These are phyloP conservation scores for Erucastrum elatum DNA, from an alignment of 345 rosid species.

Conservation along the genomic window DNA sequence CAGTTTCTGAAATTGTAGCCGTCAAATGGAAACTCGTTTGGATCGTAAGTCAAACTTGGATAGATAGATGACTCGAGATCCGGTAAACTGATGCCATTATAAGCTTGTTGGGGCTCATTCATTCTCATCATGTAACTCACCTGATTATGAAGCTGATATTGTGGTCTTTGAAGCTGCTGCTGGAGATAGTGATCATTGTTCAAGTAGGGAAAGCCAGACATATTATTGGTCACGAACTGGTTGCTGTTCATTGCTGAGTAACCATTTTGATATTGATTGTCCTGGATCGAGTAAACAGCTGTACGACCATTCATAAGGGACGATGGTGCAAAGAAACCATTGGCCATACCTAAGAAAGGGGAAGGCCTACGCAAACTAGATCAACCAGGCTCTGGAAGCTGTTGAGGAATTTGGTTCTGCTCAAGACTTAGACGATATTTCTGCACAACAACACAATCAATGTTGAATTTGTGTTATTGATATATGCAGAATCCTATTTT, in stretches of 20 bases:
- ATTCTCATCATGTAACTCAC: background rate
- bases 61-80: background rate
- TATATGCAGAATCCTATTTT: background rate
- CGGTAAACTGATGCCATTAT: background rate
- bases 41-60: slow-evolving; percentile 8
- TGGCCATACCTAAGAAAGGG: background rate
- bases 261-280: slow-evolving; percentile 4
- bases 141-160: background rate
- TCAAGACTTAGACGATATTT: slow-evolving; percentile 12
- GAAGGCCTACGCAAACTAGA: background rate
- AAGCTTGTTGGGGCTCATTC: background rate
- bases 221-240: slow-evolving; percentile 1
- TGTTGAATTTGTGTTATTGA: background rate
- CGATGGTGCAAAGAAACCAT: background rate
- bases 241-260: background rate
- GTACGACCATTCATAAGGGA: background rate
- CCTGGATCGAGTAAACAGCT: background rate
- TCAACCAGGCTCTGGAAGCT: background rate
- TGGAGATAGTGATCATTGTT: background rate
- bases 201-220: background rate
- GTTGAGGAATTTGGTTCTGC: background rate
- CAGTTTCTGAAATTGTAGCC: background rate
- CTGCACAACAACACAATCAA: slow-evolving; percentile 8
- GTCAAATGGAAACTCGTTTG: background rate
- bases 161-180: background rate